Evolutionary conservation across 805 yeast genomes (phyloP), one percentile per base, ranked within the genome.

Genomic region (Candida sonorensis): DNA sequence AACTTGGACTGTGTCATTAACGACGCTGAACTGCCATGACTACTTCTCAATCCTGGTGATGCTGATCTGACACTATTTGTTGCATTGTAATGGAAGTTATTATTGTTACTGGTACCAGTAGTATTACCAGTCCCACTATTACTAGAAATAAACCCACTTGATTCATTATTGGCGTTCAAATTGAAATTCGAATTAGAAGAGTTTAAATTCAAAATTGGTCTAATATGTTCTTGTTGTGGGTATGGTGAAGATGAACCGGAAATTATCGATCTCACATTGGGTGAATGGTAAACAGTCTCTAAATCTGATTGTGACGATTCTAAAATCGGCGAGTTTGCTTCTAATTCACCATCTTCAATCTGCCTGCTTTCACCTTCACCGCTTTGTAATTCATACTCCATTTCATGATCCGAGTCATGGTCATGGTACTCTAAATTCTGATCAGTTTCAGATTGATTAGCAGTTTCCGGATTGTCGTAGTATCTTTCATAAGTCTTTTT

Each of bases 281-380:
- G 57, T 5, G 57, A 50, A 29, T 51, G 55, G 30, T 49, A 51
- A 2, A 43, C 27, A 1, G 53, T 37, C 11, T 49, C 54, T 7
- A 27, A 25, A 19, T 48, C 54, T 7, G 47, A 38, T 10, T 42
- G n/a, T n/a, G n/a, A n/a, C 1, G 42, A 23, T 10, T 39, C 44
- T 18, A 27, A 14, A 5, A n/a, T 12, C 7, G 42, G 41, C 4
- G 36, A 31, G 14, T 31, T 34, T 4, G 10, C 26, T n/a, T n/a
- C n/a, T n/a, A n/a, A n/a, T n/a, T n/a, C n/a, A n/a, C n/a, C n/a
- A n/a, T n/a, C n/a, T n/a, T n/a, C n/a, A n/a, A n/a, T n/a, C n/a
- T n/a, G n/a, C 5, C 25, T 10, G 9, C 7, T 10, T 7, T 6
- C 11, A 3, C 31, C 37, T 5, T 28, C 35, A n/a, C 11, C 22